Base-by-base conservation (phyloP, 768 basidiomycete genomes). In the Leccinum longicurvipes region DNA sequence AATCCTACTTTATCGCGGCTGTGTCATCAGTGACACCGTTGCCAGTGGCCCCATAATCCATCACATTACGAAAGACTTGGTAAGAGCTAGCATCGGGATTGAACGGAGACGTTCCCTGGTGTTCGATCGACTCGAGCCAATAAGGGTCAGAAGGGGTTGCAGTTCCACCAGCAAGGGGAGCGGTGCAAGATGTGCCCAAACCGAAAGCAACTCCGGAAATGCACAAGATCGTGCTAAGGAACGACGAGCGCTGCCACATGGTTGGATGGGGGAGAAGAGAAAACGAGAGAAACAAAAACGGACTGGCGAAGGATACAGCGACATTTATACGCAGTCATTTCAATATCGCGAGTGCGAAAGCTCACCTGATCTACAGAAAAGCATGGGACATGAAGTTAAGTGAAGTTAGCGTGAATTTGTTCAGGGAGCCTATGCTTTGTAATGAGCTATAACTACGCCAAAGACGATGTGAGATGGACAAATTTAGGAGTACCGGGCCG, bases 21-120 rank as follows among this genome's bases (percentile, higher is more conserved):
- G 89, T 89, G 60, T 91, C 90, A 63, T 91, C 89, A 6, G 83
- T 80, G 2, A 82, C 71, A 52, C 89, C 89, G 69, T 88, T 82
- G n/a, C 76, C 77, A 51, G 67, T 73, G 50, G 82, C 82, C 51
- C 82, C 77, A 56, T 73, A 79, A 53, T 78, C 75, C 57, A 86
- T 89, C 47, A 91, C 89, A 62, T 90, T 91, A 39, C 89, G 79
- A 69, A 88, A 90, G 14, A 90, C 86, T 48, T 82, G 74, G 67
- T 90, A 91, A 6, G 70, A 66, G 41, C 66, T 75, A 24, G 58
- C n/a, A 63, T 79, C 72, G 0, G 82, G 53, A 65, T 88, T 84
- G 70, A 79, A 86, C 5, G 89, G 82, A 1, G 89, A 74, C n/a
- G 73, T 83, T 28, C 86, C 88, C 66, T 84, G 87, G 63, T 89